Evolutionary conservation across 306 rosid species (phyloP).

Genomic region (Cicer arietinum): DNA sequence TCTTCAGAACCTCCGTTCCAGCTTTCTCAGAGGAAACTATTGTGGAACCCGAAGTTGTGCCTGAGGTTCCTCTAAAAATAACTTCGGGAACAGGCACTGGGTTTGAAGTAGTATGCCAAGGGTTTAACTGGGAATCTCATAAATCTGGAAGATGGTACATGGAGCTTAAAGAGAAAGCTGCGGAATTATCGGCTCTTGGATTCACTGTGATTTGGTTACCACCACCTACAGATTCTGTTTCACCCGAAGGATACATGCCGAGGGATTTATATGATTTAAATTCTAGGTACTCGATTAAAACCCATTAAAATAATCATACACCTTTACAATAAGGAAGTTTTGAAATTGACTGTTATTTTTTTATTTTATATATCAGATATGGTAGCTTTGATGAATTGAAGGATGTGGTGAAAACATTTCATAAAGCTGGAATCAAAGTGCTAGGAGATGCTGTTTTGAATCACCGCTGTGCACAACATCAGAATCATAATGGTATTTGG

Average conservation of each 20-base stretch:
- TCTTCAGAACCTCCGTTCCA: slow-evolving; percentile 77
- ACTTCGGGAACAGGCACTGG: slow-evolving; percentile 85
- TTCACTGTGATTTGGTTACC: slow-evolving; percentile 94
- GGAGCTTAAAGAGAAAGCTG: slow-evolving; percentile 78
- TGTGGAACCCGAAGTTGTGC: slow-evolving; percentile 46
- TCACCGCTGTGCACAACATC: slow-evolving; percentile 89
- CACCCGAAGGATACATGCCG: slow-evolving; percentile 98
- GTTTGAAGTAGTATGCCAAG: slow-evolving; percentile 92
- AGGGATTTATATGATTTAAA: slow-evolving; percentile 87
- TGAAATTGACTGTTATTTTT: slow-evolving; percentile 30
- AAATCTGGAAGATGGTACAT: slow-evolving; percentile 90
- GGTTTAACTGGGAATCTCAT: slow-evolving; percentile 97
- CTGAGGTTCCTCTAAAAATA: slow-evolving; percentile 46
- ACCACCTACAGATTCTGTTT: slow-evolving; percentile 96
- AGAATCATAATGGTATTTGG: slow-evolving; percentile 95
- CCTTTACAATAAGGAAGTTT: neutral
- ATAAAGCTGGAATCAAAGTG: slow-evolving; percentile 69
- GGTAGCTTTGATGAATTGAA: slow-evolving; percentile 86
- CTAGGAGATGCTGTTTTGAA: slow-evolving; percentile 98
- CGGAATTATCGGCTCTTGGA: slow-evolving; percentile 76
- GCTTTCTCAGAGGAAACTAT: slow-evolving; percentile 62
- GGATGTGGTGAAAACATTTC: slow-evolving; percentile 73
- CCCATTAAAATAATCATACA: neutral
- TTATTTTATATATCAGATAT: slow-evolving; percentile 60
- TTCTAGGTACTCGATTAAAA: slow-evolving; percentile 70